Evolutionary conservation across 345 rosid species (phyloP).

Genomic region (Lepidium aucheri): DNA sequence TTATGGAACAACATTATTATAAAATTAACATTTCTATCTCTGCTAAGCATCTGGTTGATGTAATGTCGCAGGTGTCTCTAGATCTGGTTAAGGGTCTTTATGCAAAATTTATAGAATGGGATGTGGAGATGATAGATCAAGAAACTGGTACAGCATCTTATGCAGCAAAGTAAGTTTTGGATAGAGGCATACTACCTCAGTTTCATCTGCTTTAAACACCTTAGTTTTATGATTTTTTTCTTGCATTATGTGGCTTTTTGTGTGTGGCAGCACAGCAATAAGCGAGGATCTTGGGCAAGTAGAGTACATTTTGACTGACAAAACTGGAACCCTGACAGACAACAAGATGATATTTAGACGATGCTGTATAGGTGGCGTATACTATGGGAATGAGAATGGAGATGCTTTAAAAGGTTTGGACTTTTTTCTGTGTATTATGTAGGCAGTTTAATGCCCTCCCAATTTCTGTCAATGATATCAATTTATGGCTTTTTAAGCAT

Average conservation of each 20-base stretch:
- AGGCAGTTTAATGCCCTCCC: not conserved
- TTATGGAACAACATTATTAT: not conserved
- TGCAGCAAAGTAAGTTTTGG: constrained; percentile 80
- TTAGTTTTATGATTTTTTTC: not conserved
- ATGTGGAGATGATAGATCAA: constrained; percentile 73
- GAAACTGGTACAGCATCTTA: constrained; percentile 72
- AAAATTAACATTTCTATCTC: not conserved
- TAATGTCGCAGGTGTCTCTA: constrained; percentile 69
- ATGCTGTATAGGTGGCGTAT: constrained; percentile 79
- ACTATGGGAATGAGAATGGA: constrained; percentile 81
- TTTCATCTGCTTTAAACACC: not conserved
- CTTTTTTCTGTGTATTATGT: not conserved
- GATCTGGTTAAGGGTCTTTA: constrained; percentile 92
- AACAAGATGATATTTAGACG: constrained; percentile 94
- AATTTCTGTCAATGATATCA: not conserved
- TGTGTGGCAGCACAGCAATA: constrained; percentile 96
- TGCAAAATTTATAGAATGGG: constrained; percentile 97
- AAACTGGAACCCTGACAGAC: constrained; percentile 97
- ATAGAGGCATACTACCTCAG: constrained; percentile 6
- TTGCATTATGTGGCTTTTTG: constrained; percentile 25
- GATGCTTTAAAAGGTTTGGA: constrained; percentile 85
- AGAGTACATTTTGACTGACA: constrained; percentile 96
- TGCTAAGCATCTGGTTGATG: constrained; percentile 13
- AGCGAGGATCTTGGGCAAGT: constrained; percentile 99
- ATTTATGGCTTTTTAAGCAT: not conserved